A percentile compares a stretch with the other conserved stretches of the same genome.
Evolutionary conservation across 176 grass and related monocot genomes (phyloP).

Genomic region (Coix lacrymajobi): DNA sequence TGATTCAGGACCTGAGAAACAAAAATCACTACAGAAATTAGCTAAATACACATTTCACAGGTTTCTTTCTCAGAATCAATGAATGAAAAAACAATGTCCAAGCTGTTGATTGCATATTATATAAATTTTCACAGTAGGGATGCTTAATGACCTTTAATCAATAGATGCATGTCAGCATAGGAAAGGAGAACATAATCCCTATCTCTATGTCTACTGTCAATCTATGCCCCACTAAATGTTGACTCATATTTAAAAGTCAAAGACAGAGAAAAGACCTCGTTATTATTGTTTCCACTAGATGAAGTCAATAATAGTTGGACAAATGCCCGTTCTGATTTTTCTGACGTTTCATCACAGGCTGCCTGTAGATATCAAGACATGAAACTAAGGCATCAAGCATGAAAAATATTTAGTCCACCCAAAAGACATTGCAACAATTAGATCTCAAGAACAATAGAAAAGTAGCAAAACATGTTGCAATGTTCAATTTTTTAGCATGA

Average conservation of each 20-base stretch:
- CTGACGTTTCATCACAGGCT: conserved; percentile 68
- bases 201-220: background rate
- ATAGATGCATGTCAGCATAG: background rate
- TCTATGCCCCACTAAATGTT: background rate
- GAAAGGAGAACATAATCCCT: background rate
- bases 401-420: conserved; percentile 11
- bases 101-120: background rate
- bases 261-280: conserved; percentile 57
- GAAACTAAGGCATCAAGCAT: conserved; percentile 22
- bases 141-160: background rate
- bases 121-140: background rate
- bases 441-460: background rate
- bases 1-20: conserved; percentile 69
- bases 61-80: background rate
- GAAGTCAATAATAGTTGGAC: conserved; percentile 80
- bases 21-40: conserved; percentile 6
- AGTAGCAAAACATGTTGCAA: background rate
- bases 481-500: background rate
- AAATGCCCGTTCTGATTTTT: conserved; percentile 66
- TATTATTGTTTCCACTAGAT: conserved; percentile 45
- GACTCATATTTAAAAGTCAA: background rate
- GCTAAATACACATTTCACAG: background rate
- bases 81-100: conserved; percentile 10
- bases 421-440: background rate
- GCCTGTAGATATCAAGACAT: conserved; percentile 47